Conservation (phyloP, 805 yeast species). For the Sugiyamaella valdiviana region DNA sequence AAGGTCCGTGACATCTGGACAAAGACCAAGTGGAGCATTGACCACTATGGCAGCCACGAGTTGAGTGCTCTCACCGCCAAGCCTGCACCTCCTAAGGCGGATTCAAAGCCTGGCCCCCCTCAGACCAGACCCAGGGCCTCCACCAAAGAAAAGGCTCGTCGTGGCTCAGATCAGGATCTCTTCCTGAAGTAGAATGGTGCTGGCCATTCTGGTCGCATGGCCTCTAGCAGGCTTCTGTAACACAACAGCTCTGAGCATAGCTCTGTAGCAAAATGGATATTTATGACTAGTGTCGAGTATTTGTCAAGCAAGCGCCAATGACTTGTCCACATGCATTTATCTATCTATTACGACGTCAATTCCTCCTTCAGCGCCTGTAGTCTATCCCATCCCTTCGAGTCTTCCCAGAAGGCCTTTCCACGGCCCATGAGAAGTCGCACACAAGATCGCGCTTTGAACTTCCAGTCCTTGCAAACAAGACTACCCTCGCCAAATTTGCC, state of each 20-base stretch:
- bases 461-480: slow-evolving; percentile 89
- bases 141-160: not conserved
- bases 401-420: slow-evolving; percentile 77
- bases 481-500: slow-evolving; percentile 65
- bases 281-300: not conserved
- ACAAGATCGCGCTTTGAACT: slow-evolving; percentile 67
- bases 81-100: not conserved
- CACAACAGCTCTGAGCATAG: no score
- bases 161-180: not conserved
- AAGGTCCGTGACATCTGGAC: slow-evolving; percentile 44
- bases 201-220: not conserved
- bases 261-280: not conserved
- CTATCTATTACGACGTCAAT: slow-evolving; percentile 16
- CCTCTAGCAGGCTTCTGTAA: not conserved
- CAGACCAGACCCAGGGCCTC: slow-evolving; percentile 4
- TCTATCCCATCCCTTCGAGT: slow-evolving; percentile 66
- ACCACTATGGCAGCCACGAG: slow-evolving; percentile 11
- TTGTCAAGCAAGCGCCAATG: not conserved
- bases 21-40: slow-evolving; percentile 33
- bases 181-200: not conserved
- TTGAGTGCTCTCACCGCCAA: slow-evolving; percentile 6
- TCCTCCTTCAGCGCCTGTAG: slow-evolving; percentile 49
- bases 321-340: not conserved
- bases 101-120: not conserved
- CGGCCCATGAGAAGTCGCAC: slow-evolving; percentile 71